Base-by-base conservation (phyloP, 225 moss, liverwort and hornwort genomes). In the Climacium dendroides region DNA sequence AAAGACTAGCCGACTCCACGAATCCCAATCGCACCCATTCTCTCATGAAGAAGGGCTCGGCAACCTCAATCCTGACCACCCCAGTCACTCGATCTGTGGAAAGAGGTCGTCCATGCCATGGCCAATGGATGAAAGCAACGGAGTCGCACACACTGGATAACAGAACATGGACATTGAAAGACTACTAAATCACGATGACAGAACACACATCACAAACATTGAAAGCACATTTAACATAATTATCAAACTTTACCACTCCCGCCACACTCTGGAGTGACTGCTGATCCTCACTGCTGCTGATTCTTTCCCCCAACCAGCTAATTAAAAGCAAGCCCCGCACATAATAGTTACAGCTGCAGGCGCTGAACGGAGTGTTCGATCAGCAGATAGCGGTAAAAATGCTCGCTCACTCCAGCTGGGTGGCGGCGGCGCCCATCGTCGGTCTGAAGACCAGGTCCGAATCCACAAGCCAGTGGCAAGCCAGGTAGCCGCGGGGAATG, bases 61-160 rank as follows among this genome's bases (percentile, higher is more conserved):
- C 35, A n/a, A 66, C 65, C 65, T n/a, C 43, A 9, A 71, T 71
- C 43, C 43, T 9, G 24, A 43, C 43, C 41, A 25, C 43, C 3
- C 15, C 26, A 26, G 26, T 26, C 71, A 43, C 9, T 71, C 43
- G 9, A 43, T 26, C 10, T 45, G 45, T 28, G 16, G 28, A 71
- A 1, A 74, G 28, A 74, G 48, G 74, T 30, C 19, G 74, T 32
- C 48, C 48, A 4, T 19, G 74, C 32, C 48, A 48, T 30, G 19
- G 7, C 11, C 0, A 7, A 3, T 28, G 15, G 30, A 48, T 19
- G 30, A 2, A 48, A 30, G 4, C 19, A 1, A 48, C 12, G 19
- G 74, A 74, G 32, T 32, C 30, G 22, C 66, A 37, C 22, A 66
- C 22, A 66, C 22, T n/a, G 66, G 11, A 20, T 0, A 65, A 35